phyloP scores from a whole-genome alignment of 2,329 filamentous ascomycete species.

The Neopestalotiopsis sp. region DNA sequence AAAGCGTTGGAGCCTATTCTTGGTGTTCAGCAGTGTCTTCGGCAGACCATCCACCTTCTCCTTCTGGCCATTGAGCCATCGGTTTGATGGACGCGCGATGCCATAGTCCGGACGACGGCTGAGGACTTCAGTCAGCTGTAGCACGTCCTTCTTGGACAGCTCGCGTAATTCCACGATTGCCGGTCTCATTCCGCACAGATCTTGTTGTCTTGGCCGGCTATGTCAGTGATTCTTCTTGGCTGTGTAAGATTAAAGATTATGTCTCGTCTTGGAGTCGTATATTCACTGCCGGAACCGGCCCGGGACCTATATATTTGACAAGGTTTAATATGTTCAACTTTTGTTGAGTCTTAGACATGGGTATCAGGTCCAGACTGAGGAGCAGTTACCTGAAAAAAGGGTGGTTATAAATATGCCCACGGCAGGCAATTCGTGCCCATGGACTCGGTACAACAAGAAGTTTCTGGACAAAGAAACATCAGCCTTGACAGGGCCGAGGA shows the following conservation, averaged over 20 bases:
- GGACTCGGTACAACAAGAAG: slow-evolving; percentile 10
- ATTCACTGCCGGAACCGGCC: background rate
- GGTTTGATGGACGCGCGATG: slow-evolving; percentile 35
- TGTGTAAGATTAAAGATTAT: background rate
- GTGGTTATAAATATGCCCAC: background rate
- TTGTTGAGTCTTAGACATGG: background rate
- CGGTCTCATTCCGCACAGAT: background rate
- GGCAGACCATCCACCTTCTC: slow-evolving; percentile 33
- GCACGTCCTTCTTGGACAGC: slow-evolving; percentile 33
- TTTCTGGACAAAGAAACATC: slow-evolving; percentile 6
- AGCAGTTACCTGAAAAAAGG: background rate
- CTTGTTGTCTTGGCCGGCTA: background rate
- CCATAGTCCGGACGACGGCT: slow-evolving; percentile 40
- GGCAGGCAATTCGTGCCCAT: background rate
- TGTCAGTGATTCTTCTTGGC: background rate
- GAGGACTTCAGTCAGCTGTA: slow-evolving; percentile 41
- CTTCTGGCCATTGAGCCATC: slow-evolving; percentile 44
- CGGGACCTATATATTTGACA: background rate
- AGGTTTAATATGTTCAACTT: background rate
- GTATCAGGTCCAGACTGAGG: background rate
- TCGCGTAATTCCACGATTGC: slow-evolving; percentile 31
- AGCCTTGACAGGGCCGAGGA: background rate
- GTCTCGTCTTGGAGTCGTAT: slow-evolving; percentile 10
- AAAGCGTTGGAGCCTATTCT: no score
- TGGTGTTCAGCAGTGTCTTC: slow-evolving; percentile 25